phyloP scores from a whole-genome alignment of 805 yeast genomes.

The Cyberlindnera bimundalis region DNA sequence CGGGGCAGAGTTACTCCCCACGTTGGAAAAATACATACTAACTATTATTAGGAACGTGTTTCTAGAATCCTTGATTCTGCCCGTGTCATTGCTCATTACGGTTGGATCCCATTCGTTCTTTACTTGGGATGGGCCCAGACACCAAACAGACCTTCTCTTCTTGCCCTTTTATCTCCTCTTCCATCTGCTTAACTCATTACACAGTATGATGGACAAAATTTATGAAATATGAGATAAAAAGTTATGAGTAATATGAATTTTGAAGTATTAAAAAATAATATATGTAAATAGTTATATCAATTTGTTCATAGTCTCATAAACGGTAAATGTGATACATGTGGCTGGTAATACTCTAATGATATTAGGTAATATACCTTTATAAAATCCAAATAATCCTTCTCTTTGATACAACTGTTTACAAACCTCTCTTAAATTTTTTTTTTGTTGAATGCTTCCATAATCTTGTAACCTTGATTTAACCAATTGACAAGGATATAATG shows the following conservation, averaged over 20 bases:
- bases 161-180: slow-evolving; percentile 73
- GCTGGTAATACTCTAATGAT: slow-evolving; percentile 85
- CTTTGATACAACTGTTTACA: slow-evolving; percentile 36
- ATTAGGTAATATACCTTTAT: slow-evolving; percentile 80
- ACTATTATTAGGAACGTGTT: slow-evolving; percentile 67
- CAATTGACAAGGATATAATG: slow-evolving; percentile 83
- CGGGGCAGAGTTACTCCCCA: too few species aligned
- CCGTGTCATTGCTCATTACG: slow-evolving; percentile 88
- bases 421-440: slow-evolving; percentile 31
- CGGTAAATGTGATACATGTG: slow-evolving; percentile 84
- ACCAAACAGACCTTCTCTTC: slow-evolving; percentile 77
- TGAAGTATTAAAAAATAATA: too few species aligned
- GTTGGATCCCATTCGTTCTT: slow-evolving; percentile 93
- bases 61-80: slow-evolving; percentile 77
- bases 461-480: slow-evolving; percentile 73
- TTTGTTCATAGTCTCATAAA: slow-evolving; percentile 63
- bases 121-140: slow-evolving; percentile 87
- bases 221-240: not conserved
- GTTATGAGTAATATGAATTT: too few species aligned
- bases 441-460: slow-evolving; percentile 31
- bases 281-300: not conserved
- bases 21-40: too few species aligned
- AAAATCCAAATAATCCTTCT: slow-evolving; percentile 68
- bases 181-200: slow-evolving; percentile 56
- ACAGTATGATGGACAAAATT: not conserved